phyloP scores from a whole-genome alignment of 345 rosid species.

The Populus deltoides region DNA sequence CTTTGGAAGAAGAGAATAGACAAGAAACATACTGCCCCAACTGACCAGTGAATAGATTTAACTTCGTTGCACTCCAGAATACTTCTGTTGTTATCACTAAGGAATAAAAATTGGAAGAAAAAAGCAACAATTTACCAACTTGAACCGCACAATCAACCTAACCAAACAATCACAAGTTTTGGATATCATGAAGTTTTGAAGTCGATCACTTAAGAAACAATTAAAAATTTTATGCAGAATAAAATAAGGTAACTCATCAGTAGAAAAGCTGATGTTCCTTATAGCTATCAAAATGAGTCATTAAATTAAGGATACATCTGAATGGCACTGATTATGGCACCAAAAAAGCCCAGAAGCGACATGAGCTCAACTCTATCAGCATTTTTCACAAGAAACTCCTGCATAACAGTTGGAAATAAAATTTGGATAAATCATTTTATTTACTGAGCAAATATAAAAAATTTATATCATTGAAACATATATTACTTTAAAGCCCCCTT shows the following conservation, averaged over 20 bases:
- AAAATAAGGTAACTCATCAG: background rate
- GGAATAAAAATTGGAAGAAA: constrained; percentile 19
- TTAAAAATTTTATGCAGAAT: background rate
- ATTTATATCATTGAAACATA: background rate
- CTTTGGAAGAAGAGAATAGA: constrained; percentile 1
- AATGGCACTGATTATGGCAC: constrained; percentile 72
- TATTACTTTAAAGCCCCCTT: background rate
- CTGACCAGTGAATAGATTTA: constrained; percentile 74
- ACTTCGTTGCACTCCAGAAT: constrained; percentile 74
- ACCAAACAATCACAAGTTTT: background rate
- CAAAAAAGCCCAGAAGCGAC: constrained; percentile 73
- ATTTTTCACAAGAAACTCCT: constrained; percentile 65
- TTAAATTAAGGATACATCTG: constrained; percentile 79
- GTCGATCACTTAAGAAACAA: background rate
- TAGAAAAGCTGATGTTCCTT: background rate
- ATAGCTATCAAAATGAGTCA: constrained; percentile 4
- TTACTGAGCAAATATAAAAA: background rate
- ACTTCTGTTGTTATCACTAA: constrained; percentile 53
- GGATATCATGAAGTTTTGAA: background rate
- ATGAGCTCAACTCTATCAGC: constrained; percentile 77
- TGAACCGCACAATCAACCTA: background rate
- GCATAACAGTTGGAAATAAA: background rate
- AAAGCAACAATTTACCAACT: background rate
- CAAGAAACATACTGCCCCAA: constrained; percentile 62
- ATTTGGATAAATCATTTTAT: background rate